A percentile compares a stretch with the other conserved stretches of the same genome.
These are phyloP conservation scores for Pleurotus giganteus DNA, from an alignment of 768 basidiomycete species.

Conservation along the genomic window DNA sequence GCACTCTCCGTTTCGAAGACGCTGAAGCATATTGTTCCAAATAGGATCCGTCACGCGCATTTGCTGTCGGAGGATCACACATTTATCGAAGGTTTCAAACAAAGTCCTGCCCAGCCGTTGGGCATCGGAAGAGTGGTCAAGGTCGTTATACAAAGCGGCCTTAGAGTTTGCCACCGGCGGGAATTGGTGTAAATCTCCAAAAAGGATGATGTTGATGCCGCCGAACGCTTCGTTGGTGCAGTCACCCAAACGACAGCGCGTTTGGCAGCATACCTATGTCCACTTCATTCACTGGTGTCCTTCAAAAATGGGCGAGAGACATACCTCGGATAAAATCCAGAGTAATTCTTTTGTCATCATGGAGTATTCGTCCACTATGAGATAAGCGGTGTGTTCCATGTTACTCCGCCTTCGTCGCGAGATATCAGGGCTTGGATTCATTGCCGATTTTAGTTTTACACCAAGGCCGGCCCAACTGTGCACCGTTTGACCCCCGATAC, in stretches of 20 bases:
- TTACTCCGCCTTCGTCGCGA: background rate
- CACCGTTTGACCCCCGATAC: background rate
- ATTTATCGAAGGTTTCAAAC: constrained; percentile 27
- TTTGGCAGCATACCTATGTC: too few species aligned
- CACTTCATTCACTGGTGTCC: too few species aligned
- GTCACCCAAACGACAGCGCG: background rate
- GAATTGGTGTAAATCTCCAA: constrained; percentile 46
- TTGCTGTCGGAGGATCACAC: constrained; percentile 36
- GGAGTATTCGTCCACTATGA: background rate
- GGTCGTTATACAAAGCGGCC: constrained; percentile 20
- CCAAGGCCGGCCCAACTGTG: background rate
- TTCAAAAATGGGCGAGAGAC: too few species aligned
- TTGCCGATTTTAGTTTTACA: background rate
- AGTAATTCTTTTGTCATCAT: background rate
- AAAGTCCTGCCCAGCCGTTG: constrained; percentile 19
- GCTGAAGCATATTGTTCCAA: constrained; percentile 32
- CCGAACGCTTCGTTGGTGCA: background rate
- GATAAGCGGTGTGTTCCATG: background rate
- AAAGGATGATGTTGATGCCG: constrained; percentile 29
- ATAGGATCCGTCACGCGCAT: constrained; percentile 25
- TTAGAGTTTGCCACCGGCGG: constrained; percentile 32
- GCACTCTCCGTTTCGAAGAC: too few species aligned
- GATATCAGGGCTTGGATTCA: background rate
- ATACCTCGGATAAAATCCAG: background rate
- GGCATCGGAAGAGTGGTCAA: background rate